phyloP scores from a whole-genome alignment of 2,329 filamentous ascomycete genomes.

The Aspergillus niger region DNA sequence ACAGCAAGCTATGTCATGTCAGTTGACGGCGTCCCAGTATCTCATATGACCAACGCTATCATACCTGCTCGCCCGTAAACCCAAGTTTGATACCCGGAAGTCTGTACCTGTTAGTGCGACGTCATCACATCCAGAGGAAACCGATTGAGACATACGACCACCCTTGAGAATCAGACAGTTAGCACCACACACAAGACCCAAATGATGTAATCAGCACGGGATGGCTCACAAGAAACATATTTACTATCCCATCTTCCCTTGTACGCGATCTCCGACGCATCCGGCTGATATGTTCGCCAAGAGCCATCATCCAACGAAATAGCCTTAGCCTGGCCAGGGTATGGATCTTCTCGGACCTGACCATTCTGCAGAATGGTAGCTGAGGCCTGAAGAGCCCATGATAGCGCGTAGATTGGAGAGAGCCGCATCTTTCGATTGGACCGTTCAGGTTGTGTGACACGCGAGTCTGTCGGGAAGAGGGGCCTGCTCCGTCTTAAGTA shows the following conservation, averaged over 20 bases:
- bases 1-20: slow-evolving; percentile 46
- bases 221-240: slow-evolving; percentile 54
- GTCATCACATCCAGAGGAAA: background rate
- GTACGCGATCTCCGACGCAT: slow-evolving; percentile 59
- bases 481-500: background rate
- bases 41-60: background rate
- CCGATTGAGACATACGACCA: slow-evolving; percentile 53
- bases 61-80: slow-evolving; percentile 54
- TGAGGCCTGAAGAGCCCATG: slow-evolving; percentile 25
- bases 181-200: background rate
- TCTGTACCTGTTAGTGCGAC: slow-evolving; percentile 20
- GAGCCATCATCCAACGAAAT: slow-evolving; percentile 36
- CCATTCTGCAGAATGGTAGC: slow-evolving; percentile 49
- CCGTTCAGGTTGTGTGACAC: background rate
- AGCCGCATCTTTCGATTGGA: background rate
- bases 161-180: slow-evolving; percentile 33
- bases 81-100: slow-evolving; percentile 58
- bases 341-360: slow-evolving; percentile 41
- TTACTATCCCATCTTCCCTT: slow-evolving; percentile 65
- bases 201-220: background rate
- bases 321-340: slow-evolving; percentile 38
- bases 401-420: background rate
- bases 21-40: background rate
- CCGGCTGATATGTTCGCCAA: slow-evolving; percentile 54
- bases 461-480: background rate